Evolutionary conservation across 2,329 filamentous ascomycete genomes (phyloP), one percentile per base, ranked within the genome.

Genomic region (Monilinia polystroma): DNA sequence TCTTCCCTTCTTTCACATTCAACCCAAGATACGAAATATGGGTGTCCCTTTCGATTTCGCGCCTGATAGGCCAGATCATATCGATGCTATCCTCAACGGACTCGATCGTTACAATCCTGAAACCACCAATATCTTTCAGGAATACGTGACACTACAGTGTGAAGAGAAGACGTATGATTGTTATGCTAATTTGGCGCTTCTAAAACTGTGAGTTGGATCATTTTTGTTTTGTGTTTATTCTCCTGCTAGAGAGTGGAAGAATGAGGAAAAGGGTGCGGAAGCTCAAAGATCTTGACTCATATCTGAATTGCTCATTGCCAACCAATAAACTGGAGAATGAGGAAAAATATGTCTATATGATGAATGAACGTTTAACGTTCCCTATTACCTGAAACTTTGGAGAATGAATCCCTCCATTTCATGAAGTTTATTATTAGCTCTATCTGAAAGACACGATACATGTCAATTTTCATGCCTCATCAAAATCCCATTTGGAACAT

Each of bases 81-180:
- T 99, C 80, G 90, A 92, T 78, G 85, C 83, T 80, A 97, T 99
- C 77, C 92, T 99, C 78, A 97, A 94, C 81, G 94, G 95, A 74
- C 91, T 99, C 71, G 95, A 99, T 81, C 87, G 95, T 77, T 99
- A 99, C 84, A 99, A 99, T 81, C 95, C 95, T 53, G 95, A 99
- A 83, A 97, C 95, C 63, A 96, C 96, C 60, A 87, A 87, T 70
- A 85, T 91, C 72, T 95, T 99, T 80, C 94, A 99, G 85, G 90
- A 92, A 79, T 99, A 99, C 81, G 90, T 99, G 70, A 85, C 86
- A 77, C 89, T 93, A 80, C 95, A 99, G 82, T 99, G 95, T 84
- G 94, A 98, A 81, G 89, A 91, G 80, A 90, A 93, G 81, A 93
- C 90, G 74, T 93, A 92, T 81, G 95, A 99, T 81, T 92, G 90